Base-by-base conservation (phyloP, 2,329 filamentous ascomycete species). In the Aspergillus sp. region DNA sequence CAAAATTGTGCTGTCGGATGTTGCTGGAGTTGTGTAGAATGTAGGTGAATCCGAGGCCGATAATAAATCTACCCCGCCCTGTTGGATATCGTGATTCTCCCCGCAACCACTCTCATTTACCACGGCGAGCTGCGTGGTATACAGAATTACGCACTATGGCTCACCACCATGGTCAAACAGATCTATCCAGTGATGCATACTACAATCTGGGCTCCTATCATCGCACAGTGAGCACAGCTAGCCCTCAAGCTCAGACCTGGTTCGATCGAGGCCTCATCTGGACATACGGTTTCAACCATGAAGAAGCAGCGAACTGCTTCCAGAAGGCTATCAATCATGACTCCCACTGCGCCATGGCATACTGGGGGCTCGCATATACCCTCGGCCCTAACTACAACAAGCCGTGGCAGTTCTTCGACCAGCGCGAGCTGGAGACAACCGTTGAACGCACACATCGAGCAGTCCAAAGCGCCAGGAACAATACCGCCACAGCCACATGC, bases 351-450 rank as follows among this genome's bases (percentile, higher is more conserved):
- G 66, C 70, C 1, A 70, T 75, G 62, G 72, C 72, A 7, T 68
- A 73, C 52, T 74, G 72, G 72, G 72, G 72, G 1, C 57, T 74
- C 4, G 70, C 88, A 0, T 91, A 88, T 65, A 77, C 85, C 1
- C 72, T 88, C 0, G 89, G 88, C 0, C 88, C 89, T 3, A 91
- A 93, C 63, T 87, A 88, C 68, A 89, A 92, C 73, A 90, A 91
- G 63, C 84, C 88, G 0, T 91, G 89, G 89, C 80, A 83, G 24
- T 77, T 83, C 20, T 90, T 91, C 58, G 86, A 87, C 49, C 70
- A 77, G 1, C 68, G 73, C 0, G 88, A 91, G 57, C 73, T 86
- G 4, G 68, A 75, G 10, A 67, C 32, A 1, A 59, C 77, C 0
- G 72, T 87, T 6, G 64, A 71, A 38, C 72, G 74, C 26, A 81